phyloP scores from a whole-genome alignment of 148 eudicot genomes.

The Chenopodium quinoa region DNA sequence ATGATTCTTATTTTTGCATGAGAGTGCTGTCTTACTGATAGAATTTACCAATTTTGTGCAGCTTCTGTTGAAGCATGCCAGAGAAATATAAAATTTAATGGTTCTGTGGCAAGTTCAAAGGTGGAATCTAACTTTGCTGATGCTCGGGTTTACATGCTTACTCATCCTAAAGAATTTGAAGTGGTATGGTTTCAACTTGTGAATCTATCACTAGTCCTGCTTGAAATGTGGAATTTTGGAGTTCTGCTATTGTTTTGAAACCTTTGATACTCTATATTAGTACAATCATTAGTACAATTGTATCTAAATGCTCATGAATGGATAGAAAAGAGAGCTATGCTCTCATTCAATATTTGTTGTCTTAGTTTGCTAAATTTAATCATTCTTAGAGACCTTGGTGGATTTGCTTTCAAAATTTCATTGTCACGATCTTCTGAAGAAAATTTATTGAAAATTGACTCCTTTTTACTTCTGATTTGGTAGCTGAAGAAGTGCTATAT shows the following conservation, averaged over 20 bases:
- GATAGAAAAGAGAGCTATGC: background rate
- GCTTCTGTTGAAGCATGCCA: slow-evolving; percentile 92
- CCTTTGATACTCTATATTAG: background rate
- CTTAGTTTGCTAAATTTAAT: background rate
- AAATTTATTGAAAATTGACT: background rate
- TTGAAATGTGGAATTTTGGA: background rate
- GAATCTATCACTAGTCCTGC: background rate
- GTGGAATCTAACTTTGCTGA: slow-evolving; percentile 93
- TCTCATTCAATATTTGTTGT: background rate
- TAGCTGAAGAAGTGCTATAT: background rate
- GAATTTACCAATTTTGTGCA: slow-evolving; percentile 31
- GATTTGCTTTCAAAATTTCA: background rate
- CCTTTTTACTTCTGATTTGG: background rate
- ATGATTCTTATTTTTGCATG: background rate
- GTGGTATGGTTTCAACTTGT: slow-evolving; percentile 51
- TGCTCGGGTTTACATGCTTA: slow-evolving; percentile 96
- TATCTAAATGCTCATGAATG: background rate
- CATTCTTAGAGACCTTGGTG: background rate
- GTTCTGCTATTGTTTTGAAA: background rate
- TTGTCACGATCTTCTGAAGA: background rate
- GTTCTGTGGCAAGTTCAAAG: slow-evolving; percentile 82
- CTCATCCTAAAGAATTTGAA: slow-evolving; percentile 96
- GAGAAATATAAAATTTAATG: slow-evolving; percentile 94
- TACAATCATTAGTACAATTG: background rate
- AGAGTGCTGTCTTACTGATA: background rate